These are phyloP conservation scores for Blastomyces percursus DNA, from an alignment of 2,329 filamentous ascomycete species.

Conservation along the genomic window DNA sequence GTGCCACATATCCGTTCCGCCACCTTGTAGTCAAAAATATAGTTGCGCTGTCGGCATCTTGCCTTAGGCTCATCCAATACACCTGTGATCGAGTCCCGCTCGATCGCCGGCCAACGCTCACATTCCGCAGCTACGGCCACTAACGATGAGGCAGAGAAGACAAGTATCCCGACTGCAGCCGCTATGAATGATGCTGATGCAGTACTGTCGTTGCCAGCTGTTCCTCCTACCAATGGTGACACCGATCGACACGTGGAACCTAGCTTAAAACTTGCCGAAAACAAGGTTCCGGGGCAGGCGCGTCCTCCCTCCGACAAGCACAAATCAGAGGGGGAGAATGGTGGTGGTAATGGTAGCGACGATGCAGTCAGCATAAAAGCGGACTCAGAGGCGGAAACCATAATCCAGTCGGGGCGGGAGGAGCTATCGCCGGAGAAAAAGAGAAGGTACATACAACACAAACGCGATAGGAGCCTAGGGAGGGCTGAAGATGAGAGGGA, in stretches of 20 bases:
- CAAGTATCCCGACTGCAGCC: constrained; percentile 32
- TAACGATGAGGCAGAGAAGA: constrained; percentile 36
- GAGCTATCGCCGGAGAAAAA: constrained; percentile 39
- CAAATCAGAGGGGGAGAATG: constrained; percentile 2
- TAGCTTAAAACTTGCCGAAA: not conserved
- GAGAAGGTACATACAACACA: constrained; percentile 32
- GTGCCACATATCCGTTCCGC: not conserved
- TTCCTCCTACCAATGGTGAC: constrained; percentile 17
- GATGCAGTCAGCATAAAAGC: constrained; percentile 31
- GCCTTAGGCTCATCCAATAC: constrained; percentile 21
- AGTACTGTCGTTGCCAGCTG: constrained; percentile 29
- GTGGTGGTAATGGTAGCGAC: constrained; percentile 13
- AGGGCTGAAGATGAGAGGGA: constrained; percentile 15
- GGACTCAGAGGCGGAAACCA: constrained; percentile 41
- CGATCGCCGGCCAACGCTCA: constrained; percentile 12
- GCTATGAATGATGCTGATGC: constrained; percentile 40
- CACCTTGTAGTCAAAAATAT: not conserved
- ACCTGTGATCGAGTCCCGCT: constrained; percentile 2
- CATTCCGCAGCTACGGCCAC: constrained; percentile 27
- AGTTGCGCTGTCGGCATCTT: not conserved
- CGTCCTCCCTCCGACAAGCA: not conserved
- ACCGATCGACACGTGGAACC: constrained; percentile 4
- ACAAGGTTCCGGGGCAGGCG: not conserved
- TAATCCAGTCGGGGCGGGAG: constrained; percentile 38
- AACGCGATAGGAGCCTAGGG: constrained; percentile 15